These are phyloP conservation scores for Sporothrix variecibatus DNA, from an alignment of 2,329 filamentous ascomycete species.

Conservation along the genomic window DNA sequence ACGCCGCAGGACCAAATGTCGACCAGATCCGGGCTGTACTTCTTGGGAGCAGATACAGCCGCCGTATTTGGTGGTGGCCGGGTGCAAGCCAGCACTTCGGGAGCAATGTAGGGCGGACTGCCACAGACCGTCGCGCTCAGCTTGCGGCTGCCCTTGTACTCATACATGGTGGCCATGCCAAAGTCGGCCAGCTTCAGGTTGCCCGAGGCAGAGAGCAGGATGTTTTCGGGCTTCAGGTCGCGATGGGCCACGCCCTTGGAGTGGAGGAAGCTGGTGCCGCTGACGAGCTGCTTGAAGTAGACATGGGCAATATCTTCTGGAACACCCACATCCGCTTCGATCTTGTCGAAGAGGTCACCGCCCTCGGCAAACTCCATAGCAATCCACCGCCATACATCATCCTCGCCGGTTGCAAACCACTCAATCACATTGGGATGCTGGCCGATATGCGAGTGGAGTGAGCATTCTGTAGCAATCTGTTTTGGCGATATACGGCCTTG, in stretches of 20 bases:
- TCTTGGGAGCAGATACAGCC: slow-evolving; percentile 35
- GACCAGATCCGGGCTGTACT: slow-evolving; percentile 76
- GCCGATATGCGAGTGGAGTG: slow-evolving; percentile 83
- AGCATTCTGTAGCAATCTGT: slow-evolving; percentile 89
- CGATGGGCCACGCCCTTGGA: slow-evolving; percentile 93
- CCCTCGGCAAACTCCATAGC: slow-evolving; percentile 97
- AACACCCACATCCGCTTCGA: slow-evolving; percentile 96
- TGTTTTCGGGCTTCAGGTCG: slow-evolving; percentile 92
- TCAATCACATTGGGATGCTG: slow-evolving; percentile 92
- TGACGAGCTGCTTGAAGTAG: slow-evolving; percentile 90
- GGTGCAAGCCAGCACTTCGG: slow-evolving; percentile 71
- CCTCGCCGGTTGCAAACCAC: slow-evolving; percentile 86
- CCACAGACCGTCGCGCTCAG: slow-evolving; percentile 87
- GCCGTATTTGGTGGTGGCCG: slow-evolving; percentile 33
- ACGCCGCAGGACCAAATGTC: slow-evolving; percentile 98
- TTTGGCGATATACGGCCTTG: slow-evolving; percentile 86
- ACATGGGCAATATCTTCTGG: slow-evolving; percentile 91
- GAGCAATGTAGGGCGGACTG: slow-evolving; percentile 94
- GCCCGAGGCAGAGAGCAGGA: slow-evolving; percentile 80
- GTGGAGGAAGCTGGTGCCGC: slow-evolving; percentile 92
- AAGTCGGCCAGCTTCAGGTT: slow-evolving; percentile 96
- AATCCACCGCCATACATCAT: slow-evolving; percentile 90
- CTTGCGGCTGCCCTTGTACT: slow-evolving; percentile 82
- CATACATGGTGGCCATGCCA: slow-evolving; percentile 90
- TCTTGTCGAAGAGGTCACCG: slow-evolving; percentile 98